Base-by-base conservation (phyloP, 1,139 yeast species). In the Pichia sp. region DNA sequence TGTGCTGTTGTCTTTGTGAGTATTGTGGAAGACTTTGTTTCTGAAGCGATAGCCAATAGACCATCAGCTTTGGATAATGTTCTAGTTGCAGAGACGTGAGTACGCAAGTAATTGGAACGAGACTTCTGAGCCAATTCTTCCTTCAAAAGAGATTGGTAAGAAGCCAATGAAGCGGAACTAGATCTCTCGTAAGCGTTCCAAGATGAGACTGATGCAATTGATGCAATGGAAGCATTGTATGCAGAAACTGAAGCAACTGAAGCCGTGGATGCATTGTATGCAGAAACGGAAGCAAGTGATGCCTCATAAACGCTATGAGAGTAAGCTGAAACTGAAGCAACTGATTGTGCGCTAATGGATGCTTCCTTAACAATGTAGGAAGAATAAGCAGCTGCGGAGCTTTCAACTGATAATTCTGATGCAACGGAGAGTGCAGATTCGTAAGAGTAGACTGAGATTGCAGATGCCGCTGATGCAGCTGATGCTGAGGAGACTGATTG, bases 21-120 rank as follows among this genome's bases (percentile, higher is more conserved):
- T 19, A 44, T 31, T 22, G 51, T 41, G 23, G 49, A 45, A n/a
- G n/a, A n/a, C n/a, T n/a, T n/a, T 24, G 53, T 52, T 35, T 39
- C 48, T 29, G 50, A 49, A 41, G 54, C 53, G 32, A 40, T 33
- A 34, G 52, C 49, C 24, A 43, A 50, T 31, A 69, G 60, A 40
- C 76, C 52, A 37, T 38, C 39, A 40, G 48, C 50, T 35, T 38
- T 44, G 12, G 41, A 34, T 30, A 45, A 34, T 17, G 48, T 39
- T 16, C 35, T 25, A 18, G 38, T 34, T 17, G 40, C 41, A 8
- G 27, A 22, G 12, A 23, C 15, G 20, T 42, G 42, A 18, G 67
- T 66, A 29, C 60, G 65, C 2, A n/a, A 20, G 24, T 35, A 40
- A 17, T 32, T 24, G 10, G 39, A 35, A 31, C 26, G 25, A 11